Percentiles rank a stretch among this genome's conserved stretches.
Conservation (phyloP, 768 basidiomycete genomes). For the Serendipita vermifera region DNA sequence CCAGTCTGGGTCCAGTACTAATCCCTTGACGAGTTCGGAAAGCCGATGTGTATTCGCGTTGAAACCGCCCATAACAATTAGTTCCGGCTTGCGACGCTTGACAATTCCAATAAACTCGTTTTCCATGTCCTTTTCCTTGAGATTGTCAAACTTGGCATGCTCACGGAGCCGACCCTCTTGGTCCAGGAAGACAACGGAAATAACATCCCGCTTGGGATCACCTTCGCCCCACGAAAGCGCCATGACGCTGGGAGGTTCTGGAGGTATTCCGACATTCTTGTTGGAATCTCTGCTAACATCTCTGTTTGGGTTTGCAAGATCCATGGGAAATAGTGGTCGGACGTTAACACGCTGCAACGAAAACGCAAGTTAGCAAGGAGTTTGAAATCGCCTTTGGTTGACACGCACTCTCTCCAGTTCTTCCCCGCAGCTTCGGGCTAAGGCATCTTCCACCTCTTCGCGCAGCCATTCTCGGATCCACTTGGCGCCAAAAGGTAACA, state of each 20-base stretch:
- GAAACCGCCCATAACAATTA: slow-evolving; percentile 82
- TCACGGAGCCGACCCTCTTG: slow-evolving; percentile 84
- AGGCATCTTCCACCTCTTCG: slow-evolving; percentile 77
- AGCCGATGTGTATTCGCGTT: slow-evolving; percentile 67
- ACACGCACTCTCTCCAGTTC: slow-evolving; percentile 54
- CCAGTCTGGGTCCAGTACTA: slow-evolving; percentile 27
- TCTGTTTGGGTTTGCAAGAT: slow-evolving; percentile 35
- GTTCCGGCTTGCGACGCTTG: slow-evolving; percentile 69
- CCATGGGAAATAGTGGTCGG: neutral
- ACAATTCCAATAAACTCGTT: slow-evolving; percentile 75
- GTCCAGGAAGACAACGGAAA: slow-evolving; percentile 75
- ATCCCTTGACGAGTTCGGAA: slow-evolving; percentile 47
- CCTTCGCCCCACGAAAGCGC: slow-evolving; percentile 93
- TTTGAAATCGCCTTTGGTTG: neutral
- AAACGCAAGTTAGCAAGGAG: neutral
- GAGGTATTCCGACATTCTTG: no score
- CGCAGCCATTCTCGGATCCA: slow-evolving; percentile 83
- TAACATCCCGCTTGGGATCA: slow-evolving; percentile 81
- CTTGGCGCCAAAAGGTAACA: slow-evolving; percentile 74
- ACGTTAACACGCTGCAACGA: slow-evolving; percentile 9
- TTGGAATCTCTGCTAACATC: slow-evolving; percentile 62
- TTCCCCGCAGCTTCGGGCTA: slow-evolving; percentile 55
- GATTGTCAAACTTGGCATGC: slow-evolving; percentile 76
- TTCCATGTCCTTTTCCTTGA: slow-evolving; percentile 52
- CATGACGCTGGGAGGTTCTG: slow-evolving; percentile 63